Evolutionary conservation across 164 flowering plant species (phyloP), one percentile per base, ranked within the genome.

Genomic region (Warburgia ugandensis): DNA sequence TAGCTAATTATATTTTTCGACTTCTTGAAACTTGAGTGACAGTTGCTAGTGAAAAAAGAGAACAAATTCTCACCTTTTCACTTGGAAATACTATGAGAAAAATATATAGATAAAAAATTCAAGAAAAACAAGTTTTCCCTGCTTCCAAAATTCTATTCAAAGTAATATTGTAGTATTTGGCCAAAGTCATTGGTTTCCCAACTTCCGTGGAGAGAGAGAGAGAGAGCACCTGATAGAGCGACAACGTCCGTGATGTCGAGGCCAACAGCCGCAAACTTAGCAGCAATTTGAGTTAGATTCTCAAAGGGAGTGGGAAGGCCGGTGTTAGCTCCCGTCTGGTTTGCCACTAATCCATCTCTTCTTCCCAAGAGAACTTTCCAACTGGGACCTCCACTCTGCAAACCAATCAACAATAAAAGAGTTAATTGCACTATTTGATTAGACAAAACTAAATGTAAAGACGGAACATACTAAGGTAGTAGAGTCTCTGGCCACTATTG

Each of bases 381-480:
- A 26, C 72, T 29, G 9, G 79, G 81, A 14, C 94, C 96, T 51
- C 98, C 98, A 17, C 81, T 77, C 95, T 87, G 72, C 58, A 60
- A 27, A 31, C 4, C 14, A 22, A 40, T 40, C 8, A 20, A 1
- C 10, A 16, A 5, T n/a, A n/a, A n/a, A n/a, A n/a, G n/a, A n/a
- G n/a, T n/a, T n/a, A n/a, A n/a, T n/a, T n/a, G n/a, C n/a, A n/a
- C n/a, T n/a, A n/a, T n/a, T n/a, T n/a, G n/a, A n/a, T n/a, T n/a
- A 22, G 12, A 43, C 19, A 43, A 17, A 4, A 2, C 0, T 16
- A 14, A 28, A 4, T 1, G 29, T n/a, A 4, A 47, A 6, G 11
- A n/a, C n/a, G n/a, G n/a, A 7, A 49, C 56, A 39, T 52, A 86
- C 95, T 20, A 89, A 52, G 56, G 76, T 28, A 12, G 83, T 80